Evolutionary conservation across 139 green algal species (phyloP), one percentile per base, ranked within the genome.

Genomic region (Picocystis salinarum): DNA sequence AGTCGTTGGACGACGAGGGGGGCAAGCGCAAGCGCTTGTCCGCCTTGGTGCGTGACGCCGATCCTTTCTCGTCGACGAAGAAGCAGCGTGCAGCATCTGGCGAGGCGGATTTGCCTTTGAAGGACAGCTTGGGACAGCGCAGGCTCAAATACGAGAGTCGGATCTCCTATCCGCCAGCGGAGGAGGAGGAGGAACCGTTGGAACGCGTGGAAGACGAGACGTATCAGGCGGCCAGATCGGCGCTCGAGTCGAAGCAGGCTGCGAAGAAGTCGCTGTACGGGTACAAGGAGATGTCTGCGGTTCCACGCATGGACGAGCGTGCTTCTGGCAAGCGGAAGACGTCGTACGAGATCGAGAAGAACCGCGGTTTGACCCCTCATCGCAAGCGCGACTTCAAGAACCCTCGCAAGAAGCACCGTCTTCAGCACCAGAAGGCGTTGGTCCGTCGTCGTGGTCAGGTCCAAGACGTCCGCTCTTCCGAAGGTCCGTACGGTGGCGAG

Each of bases 351-450:
- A 96, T 97, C 23, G 63, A 91, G 56, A 84, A 82, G 62, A 98
- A 98, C 66, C 59, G 79, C 3, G 87, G 87, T 34, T 75, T 98
- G 19, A 98, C 87, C 7, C 83, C 87, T 5, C 83, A 95, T 63
- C 66, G 85, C 25, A 66, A 63, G 13, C 86, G 88, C 50, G 79
- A 87, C 45, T 61, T 76, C 31, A 93, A 93, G 67, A 97, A 97
- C 67, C 87, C 87, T 13, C 67, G 87, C 52, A 71, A 73, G 51
- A 80, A 75, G 59, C 34, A 73, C 30, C 15, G 22, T 9, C 20
- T 36, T 44, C 33, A 48, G 12, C 23, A 13, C 41, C 22, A 48
- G 23, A 67, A 84, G 46, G 81, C 83, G 10, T 57, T 70, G 39
- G 73, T 83, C 42, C 69, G 76, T 15, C 68, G 83, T 31, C 85